Conservation (phyloP, 805 yeast genomes). For the Ogataea haglerorum region DNA sequence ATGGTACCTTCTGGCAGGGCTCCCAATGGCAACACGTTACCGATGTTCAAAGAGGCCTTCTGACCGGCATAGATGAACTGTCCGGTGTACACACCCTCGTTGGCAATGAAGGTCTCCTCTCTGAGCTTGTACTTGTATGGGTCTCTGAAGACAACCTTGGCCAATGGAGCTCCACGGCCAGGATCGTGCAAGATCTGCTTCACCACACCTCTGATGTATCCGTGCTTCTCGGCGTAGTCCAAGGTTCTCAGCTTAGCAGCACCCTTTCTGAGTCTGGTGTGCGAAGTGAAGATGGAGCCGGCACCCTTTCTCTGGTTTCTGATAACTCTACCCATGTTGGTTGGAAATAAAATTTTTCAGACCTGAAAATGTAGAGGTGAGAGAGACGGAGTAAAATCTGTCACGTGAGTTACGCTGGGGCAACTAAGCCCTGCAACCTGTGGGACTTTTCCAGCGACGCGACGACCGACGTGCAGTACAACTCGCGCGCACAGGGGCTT, state of each 20-base stretch:
- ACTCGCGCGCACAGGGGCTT: conserved; percentile 2
- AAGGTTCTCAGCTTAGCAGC: conserved; percentile 99
- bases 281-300: conserved; percentile 99
- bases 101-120: conserved; percentile 98
- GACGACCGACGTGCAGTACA: conserved; percentile 5
- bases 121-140: conserved; percentile 98
- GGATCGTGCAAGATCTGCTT: conserved; percentile 99
- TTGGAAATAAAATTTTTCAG: conserved; percentile 15
- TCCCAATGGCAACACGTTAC: conserved; percentile 96
- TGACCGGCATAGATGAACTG: conserved; percentile 99
- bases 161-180: conserved; percentile 99
- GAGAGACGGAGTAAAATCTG: background rate
- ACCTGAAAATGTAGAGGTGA: conserved; percentile 2
- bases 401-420: background rate
- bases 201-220: conserved; percentile 99
- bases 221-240: conserved; percentile 99
- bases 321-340: conserved; percentile 85
- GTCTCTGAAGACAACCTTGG: conserved; percentile 98
- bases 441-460: background rate
- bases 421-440: no score
- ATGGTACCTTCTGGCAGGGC: conserved; percentile 99
- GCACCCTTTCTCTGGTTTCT: conserved; percentile 99
- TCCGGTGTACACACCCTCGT: conserved; percentile 99
- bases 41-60: conserved; percentile 94
- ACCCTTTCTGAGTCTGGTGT: conserved; percentile 99